Evolutionary conservation across 2,329 filamentous ascomycete species (phyloP).

Genomic region (Claviceps pazoutovae): DNA sequence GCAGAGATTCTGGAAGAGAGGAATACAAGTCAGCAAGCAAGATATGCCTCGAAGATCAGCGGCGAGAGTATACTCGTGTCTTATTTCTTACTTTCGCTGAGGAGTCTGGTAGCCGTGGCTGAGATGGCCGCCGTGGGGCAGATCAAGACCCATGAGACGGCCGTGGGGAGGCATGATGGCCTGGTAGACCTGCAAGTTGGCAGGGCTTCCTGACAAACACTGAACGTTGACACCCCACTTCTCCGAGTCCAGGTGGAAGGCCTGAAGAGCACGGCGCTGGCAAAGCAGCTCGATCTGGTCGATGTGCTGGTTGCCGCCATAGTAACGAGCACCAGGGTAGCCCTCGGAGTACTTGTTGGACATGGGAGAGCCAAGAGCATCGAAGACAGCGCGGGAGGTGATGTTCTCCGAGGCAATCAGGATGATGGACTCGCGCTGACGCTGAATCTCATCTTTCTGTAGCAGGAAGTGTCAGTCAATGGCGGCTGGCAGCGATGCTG

Average conservation of each 20-base stretch:
- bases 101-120: constrained; percentile 97
- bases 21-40: background rate
- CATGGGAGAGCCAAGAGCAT: constrained; percentile 89
- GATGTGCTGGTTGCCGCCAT: constrained; percentile 98
- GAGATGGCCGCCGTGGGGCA: constrained; percentile 88
- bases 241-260: constrained; percentile 71
- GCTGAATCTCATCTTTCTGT: constrained; percentile 83
- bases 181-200: constrained; percentile 97
- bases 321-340: constrained; percentile 95
- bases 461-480: constrained; percentile 20
- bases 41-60: background rate
- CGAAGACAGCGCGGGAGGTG: constrained; percentile 94
- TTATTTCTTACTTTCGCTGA: constrained; percentile 57
- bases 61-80: too few species aligned
- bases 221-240: constrained; percentile 99
- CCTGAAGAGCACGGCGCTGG: constrained; percentile 82
- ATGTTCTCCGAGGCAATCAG: constrained; percentile 99
- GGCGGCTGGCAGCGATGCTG: constrained; percentile 10
- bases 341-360: constrained; percentile 99
- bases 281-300: constrained; percentile 91
- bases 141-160: constrained; percentile 89
- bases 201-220: constrained; percentile 80
- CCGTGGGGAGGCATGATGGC: constrained; percentile 93
- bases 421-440: constrained; percentile 95
- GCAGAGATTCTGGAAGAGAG: constrained; percentile 59